Evolutionary conservation across 139 green algal species (phyloP), one percentile per base, ranked within the genome.

Genomic region (Choricystis sp.): DNA sequence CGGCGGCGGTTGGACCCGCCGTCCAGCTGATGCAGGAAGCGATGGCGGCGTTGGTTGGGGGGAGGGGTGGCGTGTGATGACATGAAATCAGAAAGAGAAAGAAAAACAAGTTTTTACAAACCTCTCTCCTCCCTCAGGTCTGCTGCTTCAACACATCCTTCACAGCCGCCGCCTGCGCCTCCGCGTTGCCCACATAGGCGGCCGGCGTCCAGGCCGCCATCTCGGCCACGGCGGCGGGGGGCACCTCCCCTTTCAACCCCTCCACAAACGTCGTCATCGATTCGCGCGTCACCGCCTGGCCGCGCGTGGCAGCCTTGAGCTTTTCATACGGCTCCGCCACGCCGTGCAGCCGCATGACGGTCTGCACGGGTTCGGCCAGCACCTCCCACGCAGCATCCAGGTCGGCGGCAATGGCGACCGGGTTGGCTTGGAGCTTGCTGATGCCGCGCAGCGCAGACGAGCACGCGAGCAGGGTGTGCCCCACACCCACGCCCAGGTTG

Each of bases 301-400:
- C 94, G 3, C 93, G 78, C 1, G 94, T 98, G 71, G 95, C 89
- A 16, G 86, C 92, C 78, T 98, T 98, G 29, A 98, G 83, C 83
- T 97, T 96, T 79, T 98, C 93, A 67, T 99, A 99, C 1, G 94
- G 89, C 74, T 98, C 86, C 9, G 83, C 74, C 19, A 98, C 79
- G 22, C 71, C 88, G 67, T 98, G 94, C 24, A 87, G 65, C 14
- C 87, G 81, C 86, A 94, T 94, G 49, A 96, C 88, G 3, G 91
- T 99, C 78, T 99, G 94, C 52, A 99, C 93, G 40, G 94, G 89
- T 81, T 99, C 94, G 19, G 89, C 92, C 31, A 99, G 83, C 49
- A 97, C 78, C 74, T 96, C 89, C 87, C 88, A 96, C 29, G 70
- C 75, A 3, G 60, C 73, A 72, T 94, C 78, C 61, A 96, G 71